phyloP scores from a whole-genome alignment of 352 stramenopile genomes.

The Globisporangium polare region DNA sequence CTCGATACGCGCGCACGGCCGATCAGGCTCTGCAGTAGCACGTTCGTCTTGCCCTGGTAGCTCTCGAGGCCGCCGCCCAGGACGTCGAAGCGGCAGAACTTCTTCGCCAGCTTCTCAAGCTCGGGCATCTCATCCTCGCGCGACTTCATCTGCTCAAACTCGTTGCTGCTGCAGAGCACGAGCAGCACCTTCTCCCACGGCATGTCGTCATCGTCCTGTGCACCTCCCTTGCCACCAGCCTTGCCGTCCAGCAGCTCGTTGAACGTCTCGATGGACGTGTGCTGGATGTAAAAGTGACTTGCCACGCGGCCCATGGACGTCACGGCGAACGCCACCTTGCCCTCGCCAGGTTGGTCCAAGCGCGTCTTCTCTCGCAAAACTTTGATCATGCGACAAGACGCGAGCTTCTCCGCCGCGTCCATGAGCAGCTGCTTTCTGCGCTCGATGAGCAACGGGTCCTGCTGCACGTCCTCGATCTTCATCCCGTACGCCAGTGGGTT shows the following conservation, averaged over 20 bases:
- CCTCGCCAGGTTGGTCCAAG: constrained; percentile 28
- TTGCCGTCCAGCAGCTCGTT: constrained; percentile 91
- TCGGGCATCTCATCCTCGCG: constrained; percentile 95
- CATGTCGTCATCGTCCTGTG: constrained; percentile 33
- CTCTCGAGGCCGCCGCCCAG: constrained; percentile 89
- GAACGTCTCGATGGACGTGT: constrained; percentile 97
- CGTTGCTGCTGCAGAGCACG: constrained; percentile 80
- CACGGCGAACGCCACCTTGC: constrained; percentile 84
- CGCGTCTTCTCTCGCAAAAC: constrained; percentile 57
- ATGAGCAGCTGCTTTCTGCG: constrained; percentile 66
- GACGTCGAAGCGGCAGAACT: constrained; percentile 88
- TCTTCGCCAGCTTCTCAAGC: constrained; percentile 88
- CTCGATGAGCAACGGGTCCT: constrained; percentile 85
- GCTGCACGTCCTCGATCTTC: constrained; percentile 88
- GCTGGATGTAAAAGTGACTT: constrained; percentile 99
- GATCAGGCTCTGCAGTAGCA: constrained; percentile 92
- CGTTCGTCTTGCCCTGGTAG: constrained; percentile 94
- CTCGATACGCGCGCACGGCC: constrained; percentile 80
- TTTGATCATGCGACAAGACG: constrained; percentile 80
- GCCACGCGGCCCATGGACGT: constrained; percentile 97
- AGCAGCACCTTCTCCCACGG: constrained; percentile 68
- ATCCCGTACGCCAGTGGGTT: constrained; percentile 99
- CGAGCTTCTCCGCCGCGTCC: constrained; percentile 72
- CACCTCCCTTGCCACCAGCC: constrained; percentile 23
- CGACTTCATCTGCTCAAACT: constrained; percentile 97